phyloP scores from a whole-genome alignment of 331 rosid genomes.

The Malus hybrid region DNA sequence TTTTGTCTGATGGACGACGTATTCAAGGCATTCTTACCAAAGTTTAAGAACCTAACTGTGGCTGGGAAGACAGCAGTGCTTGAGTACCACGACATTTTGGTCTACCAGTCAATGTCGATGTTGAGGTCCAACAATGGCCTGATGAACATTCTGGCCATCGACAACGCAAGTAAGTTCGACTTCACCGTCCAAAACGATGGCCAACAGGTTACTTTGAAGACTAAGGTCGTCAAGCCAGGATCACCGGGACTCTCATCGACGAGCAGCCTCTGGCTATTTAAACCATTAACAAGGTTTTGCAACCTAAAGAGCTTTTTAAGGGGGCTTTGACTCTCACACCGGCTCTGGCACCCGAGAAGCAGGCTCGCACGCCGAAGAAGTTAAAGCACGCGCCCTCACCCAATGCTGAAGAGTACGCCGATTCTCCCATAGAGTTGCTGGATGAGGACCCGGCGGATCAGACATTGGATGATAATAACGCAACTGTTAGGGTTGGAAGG shows the following conservation, averaged over 20 bases:
- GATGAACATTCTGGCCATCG: slow-evolving; percentile 72
- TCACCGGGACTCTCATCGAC: slow-evolving; percentile 69
- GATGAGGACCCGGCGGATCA: slow-evolving; percentile 47
- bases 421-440: slow-evolving; percentile 60
- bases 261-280: slow-evolving; percentile 66
- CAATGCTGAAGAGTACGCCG: not conserved
- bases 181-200: slow-evolving; percentile 83
- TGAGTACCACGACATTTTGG: slow-evolving; percentile 63
- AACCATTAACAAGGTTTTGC: slow-evolving; percentile 59
- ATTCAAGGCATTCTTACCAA: slow-evolving; percentile 63
- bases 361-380: slow-evolving; percentile 48
- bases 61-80: slow-evolving; percentile 53
- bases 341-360: slow-evolving; percentile 52
- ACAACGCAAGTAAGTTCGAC: slow-evolving; percentile 64
- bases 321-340: slow-evolving; percentile 46
- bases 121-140: slow-evolving; percentile 68
- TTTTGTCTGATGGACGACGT: slow-evolving; percentile 74
- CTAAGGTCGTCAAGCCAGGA: slow-evolving; percentile 44
- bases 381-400: slow-evolving; percentile 14
- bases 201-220: slow-evolving; percentile 54
- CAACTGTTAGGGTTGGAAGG: slow-evolving; percentile 34
- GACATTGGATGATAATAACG: slow-evolving; percentile 41
- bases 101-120: slow-evolving; percentile 45
- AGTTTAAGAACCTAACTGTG: slow-evolving; percentile 61
- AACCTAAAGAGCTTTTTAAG: slow-evolving; percentile 65